phyloP scores from a whole-genome alignment of 192 early-diverging fungal species.

The Umbelopsis isabellina region DNA sequence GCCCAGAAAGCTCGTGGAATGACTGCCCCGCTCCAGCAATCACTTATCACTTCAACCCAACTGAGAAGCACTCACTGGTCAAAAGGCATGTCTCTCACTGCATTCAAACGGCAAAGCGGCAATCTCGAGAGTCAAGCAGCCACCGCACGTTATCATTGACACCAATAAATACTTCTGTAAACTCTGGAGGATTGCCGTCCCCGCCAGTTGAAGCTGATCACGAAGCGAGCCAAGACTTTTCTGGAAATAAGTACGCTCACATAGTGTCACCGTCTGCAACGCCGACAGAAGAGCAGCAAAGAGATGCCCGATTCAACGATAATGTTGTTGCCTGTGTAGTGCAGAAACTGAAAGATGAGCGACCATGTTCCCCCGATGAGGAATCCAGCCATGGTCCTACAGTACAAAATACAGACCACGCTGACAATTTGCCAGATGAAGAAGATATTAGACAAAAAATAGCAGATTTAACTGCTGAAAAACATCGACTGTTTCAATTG shows the following conservation, averaged over 20 bases:
- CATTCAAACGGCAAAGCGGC: conserved; percentile 5
- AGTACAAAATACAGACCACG: not conserved
- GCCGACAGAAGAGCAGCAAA: conserved; percentile 1
- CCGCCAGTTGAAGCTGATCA: conserved; percentile 1
- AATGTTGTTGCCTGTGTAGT: not conserved
- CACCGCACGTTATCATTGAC: not conserved
- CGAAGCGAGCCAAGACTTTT: not conserved
- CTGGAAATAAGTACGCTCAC: not conserved
- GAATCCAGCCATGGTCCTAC: not conserved
- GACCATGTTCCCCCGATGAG: not conserved
- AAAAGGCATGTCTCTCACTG: conserved; percentile 1
- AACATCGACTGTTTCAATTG: conserved; percentile 5
- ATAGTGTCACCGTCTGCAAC: conserved; percentile 10
- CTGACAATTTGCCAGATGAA: not conserved
- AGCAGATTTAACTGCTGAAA: conserved; percentile 17
- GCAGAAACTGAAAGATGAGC: not conserved
- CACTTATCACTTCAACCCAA: conserved; percentile 17
- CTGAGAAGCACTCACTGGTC: conserved; percentile 17
- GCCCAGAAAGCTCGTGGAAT: not conserved
- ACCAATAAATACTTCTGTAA: not conserved
- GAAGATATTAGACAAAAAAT: conserved; percentile 14
- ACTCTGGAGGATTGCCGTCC: conserved; percentile 1
- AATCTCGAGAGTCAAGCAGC: not conserved
- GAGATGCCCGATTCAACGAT: not conserved
- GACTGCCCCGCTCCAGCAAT: not conserved